Evolutionary conservation across 129 eudicot genomes (phyloP).

Genomic region (carrot (Daucus carota)): DNA sequence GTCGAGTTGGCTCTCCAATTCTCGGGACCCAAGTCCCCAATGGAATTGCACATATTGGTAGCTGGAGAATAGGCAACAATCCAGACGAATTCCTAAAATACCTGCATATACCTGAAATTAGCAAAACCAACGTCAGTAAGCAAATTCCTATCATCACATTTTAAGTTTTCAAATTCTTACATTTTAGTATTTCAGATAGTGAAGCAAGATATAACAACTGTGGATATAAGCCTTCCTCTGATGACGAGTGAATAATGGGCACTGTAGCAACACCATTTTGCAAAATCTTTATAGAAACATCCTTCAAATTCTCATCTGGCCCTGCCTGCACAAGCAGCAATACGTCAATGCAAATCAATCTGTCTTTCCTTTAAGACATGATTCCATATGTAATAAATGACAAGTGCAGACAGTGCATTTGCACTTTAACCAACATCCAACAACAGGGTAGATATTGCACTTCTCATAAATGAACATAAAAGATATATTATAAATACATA

Average conservation of each 20-base stretch:
- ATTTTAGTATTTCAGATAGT: slow-evolving; percentile 57
- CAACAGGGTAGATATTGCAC: neutral
- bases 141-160: neutral
- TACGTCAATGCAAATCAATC: neutral
- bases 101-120: slow-evolving; percentile 72
- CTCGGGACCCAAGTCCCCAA: slow-evolving; percentile 88
- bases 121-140: slow-evolving; percentile 22
- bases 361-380: neutral
- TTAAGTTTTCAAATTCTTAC: slow-evolving; percentile 4
- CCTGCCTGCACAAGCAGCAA: slow-evolving; percentile 48
- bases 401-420: neutral
- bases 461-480: neutral
- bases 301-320: slow-evolving; percentile 71
- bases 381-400: neutral
- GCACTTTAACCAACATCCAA: neutral
- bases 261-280: slow-evolving; percentile 58
- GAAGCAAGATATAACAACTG: slow-evolving; percentile 83
- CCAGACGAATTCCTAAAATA: slow-evolving; percentile 63
- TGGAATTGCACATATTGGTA: slow-evolving; percentile 59
- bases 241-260: slow-evolving; percentile 58
- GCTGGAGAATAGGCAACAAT: slow-evolving; percentile 66
- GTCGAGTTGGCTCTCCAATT: slow-evolving; percentile 60
- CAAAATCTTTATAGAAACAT: slow-evolving; percentile 54
- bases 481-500: neutral
- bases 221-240: slow-evolving; percentile 63